phyloP scores from a whole-genome alignment of 2,329 filamentous ascomycete species.

The Ophiocordyceps sinensis region DNA sequence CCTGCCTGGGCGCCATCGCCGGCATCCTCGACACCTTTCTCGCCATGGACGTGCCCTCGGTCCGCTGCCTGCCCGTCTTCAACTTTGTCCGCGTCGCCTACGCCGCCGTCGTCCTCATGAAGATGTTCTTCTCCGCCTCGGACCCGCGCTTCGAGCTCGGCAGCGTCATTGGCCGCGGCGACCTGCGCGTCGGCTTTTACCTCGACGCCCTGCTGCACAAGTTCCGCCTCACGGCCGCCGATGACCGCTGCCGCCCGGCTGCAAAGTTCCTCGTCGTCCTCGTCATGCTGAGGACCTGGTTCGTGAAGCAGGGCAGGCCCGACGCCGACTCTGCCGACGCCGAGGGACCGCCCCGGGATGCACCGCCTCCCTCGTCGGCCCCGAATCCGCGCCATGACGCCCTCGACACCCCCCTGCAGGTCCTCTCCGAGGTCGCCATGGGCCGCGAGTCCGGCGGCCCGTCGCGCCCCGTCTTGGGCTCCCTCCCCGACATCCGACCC shows the following conservation, averaged over 20 bases:
- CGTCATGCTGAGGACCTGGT: slow-evolving; percentile 57
- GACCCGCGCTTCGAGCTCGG: slow-evolving; percentile 51
- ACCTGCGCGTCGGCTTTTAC: slow-evolving; percentile 51
- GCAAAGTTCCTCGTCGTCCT: slow-evolving; percentile 59
- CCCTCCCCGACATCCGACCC: background rate
- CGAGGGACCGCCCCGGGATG: slow-evolving; percentile 1
- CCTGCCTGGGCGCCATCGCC: slow-evolving; percentile 53
- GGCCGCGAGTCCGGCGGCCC: slow-evolving; percentile 18
- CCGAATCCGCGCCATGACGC: slow-evolving; percentile 9
- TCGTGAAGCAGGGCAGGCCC: slow-evolving; percentile 22
- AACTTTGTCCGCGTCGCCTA: slow-evolving; percentile 60
- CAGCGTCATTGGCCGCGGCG: slow-evolving; percentile 52
- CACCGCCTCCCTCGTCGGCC: background rate
- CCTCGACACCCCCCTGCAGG: slow-evolving; percentile 38
- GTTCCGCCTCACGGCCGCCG: slow-evolving; percentile 48
- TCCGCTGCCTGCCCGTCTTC: slow-evolving; percentile 55
- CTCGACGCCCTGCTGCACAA: slow-evolving; percentile 56
- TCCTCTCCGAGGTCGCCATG: slow-evolving; percentile 43
- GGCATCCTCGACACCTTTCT: slow-evolving; percentile 51
- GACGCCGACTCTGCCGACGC: slow-evolving; percentile 2
- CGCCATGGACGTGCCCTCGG: slow-evolving; percentile 38
- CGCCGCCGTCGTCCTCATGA: slow-evolving; percentile 56
- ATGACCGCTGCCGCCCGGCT: slow-evolving; percentile 49
- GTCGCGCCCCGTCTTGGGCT: slow-evolving; percentile 1
- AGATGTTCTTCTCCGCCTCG: slow-evolving; percentile 55